Percentiles rank a stretch among this genome's conserved stretches.
phyloP scores from a whole-genome alignment of 805 yeast species.

The Ogataea degrootiae region DNA sequence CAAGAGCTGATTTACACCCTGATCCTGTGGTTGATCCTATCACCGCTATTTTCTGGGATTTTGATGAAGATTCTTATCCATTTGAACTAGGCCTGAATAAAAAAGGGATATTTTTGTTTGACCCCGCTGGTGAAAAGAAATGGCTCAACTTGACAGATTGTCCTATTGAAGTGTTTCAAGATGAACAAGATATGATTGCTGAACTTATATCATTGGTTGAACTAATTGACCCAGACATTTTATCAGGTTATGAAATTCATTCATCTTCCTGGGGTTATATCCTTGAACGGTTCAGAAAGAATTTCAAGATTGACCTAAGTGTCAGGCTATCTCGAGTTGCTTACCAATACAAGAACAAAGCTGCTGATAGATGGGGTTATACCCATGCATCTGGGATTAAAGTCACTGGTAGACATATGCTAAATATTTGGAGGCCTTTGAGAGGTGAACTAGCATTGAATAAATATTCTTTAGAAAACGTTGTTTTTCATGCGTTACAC shows the following conservation, averaged over 20 bases:
- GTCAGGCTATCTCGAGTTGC: conserved; percentile 58
- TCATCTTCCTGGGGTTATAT: conserved; percentile 86
- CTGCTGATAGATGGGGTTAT: conserved; percentile 74
- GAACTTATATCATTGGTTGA: conserved; percentile 53
- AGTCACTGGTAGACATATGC: conserved; percentile 75
- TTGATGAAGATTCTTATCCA: conserved; percentile 39
- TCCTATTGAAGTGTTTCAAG: conserved; percentile 37
- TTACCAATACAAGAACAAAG: conserved; percentile 42
- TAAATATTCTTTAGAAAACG: conserved; percentile 73
- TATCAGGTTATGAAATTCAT: conserved; percentile 82
- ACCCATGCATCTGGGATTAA: conserved; percentile 67
- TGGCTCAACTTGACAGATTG: conserved; percentile 13
- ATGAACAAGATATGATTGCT: conserved; percentile 58
- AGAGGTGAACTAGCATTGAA: conserved; percentile 57
- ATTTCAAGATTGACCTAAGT: conserved; percentile 49
- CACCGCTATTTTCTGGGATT: conserved; percentile 57
- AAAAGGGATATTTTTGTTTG: conserved; percentile 34
- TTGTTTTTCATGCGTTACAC: conserved; percentile 64
- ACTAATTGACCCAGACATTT: conserved; percentile 76
- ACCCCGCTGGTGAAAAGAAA: not conserved
- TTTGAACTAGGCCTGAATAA: conserved; percentile 30
- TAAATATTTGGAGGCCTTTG: conserved; percentile 81
- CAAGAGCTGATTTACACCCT: conserved; percentile 48
- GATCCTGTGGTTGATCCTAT: conserved; percentile 64
- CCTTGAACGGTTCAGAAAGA: conserved; percentile 52